phyloP scores from a whole-genome alignment of 768 basidiomycete species.

The Suillus plorans region DNA sequence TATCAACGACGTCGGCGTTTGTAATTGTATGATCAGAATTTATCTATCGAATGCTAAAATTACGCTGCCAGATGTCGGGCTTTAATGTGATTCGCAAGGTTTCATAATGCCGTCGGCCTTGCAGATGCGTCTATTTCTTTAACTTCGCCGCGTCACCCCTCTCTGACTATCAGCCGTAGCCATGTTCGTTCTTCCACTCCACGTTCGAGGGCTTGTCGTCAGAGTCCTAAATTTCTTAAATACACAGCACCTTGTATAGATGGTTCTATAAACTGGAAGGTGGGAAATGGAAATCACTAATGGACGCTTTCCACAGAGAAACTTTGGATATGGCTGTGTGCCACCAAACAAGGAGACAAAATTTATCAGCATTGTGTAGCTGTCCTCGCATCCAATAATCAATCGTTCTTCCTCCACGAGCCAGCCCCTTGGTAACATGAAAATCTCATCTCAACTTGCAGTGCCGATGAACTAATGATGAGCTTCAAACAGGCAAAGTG shows the following conservation, averaged over 20 bases:
- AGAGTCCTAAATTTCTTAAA: background rate
- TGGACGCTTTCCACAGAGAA: background rate
- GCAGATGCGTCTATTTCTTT: background rate
- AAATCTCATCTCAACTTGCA: background rate
- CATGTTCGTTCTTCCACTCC: background rate
- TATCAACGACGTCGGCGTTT: background rate
- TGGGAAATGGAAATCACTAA: background rate
- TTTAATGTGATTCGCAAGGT: background rate
- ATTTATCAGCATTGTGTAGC: background rate
- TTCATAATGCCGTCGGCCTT: background rate
- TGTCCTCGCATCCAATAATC: background rate
- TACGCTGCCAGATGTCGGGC: background rate
- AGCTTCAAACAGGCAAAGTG: background rate
- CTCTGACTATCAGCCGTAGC: background rate
- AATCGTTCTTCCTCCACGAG: background rate
- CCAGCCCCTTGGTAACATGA: background rate
- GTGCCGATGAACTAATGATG: background rate
- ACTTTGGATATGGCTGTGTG: conserved; percentile 1
- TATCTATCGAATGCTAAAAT: background rate
- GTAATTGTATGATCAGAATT: background rate
- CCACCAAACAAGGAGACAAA: background rate
- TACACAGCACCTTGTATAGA: background rate
- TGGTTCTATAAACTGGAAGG: background rate
- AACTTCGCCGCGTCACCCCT: background rate
- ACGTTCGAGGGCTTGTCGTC: background rate